phyloP scores from a whole-genome alignment of 495 filamentous ascomycete genomes.

The Venustampulla echinocandica region DNA sequence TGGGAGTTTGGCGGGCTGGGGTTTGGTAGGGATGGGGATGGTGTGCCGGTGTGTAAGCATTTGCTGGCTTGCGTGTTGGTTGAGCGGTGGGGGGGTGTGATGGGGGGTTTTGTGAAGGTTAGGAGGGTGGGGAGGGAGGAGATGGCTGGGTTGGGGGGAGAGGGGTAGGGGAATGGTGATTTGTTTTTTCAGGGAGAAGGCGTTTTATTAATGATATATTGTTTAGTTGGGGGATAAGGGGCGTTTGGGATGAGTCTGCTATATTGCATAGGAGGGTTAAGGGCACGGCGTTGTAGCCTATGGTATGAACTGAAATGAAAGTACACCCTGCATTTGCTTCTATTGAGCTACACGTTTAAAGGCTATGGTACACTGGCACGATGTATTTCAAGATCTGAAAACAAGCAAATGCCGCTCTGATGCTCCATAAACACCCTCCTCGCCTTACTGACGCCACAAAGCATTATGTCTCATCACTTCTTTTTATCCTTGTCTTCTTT shows the following conservation, averaged over 20 bases:
- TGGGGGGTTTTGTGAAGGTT: conserved; percentile 46
- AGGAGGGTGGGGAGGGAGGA: conserved; percentile 51
- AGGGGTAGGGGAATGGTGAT: conserved; percentile 13
- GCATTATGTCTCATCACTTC: conserved; percentile 20
- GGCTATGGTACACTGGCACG: conserved; percentile 23
- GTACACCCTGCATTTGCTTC: too few species aligned
- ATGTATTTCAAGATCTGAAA: conserved; percentile 11
- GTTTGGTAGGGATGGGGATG: conserved; percentile 18
- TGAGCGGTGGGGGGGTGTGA: conserved; percentile 51
- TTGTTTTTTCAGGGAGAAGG: conserved; percentile 1
- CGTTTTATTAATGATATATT: too few species aligned
- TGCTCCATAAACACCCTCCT: conserved; percentile 8
- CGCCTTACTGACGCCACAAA: conserved; percentile 11
- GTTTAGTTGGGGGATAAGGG: neutral
- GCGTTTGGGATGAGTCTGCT: neutral
- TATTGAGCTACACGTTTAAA: conserved; percentile 15
- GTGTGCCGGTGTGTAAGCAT: conserved; percentile 75
- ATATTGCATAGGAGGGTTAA: neutral
- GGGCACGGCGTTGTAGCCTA: too few species aligned
- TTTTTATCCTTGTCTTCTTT: conserved; percentile 61
- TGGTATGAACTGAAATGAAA: too few species aligned
- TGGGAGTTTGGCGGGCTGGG: conserved; percentile 20
- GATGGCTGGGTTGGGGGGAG: conserved; percentile 65
- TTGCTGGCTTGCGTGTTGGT: conserved; percentile 73
- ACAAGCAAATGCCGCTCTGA: conserved; percentile 14